Conservation (phyloP, 1,284 basidiomycete genomes). For the Phellopilus nigrolimitatus region DNA sequence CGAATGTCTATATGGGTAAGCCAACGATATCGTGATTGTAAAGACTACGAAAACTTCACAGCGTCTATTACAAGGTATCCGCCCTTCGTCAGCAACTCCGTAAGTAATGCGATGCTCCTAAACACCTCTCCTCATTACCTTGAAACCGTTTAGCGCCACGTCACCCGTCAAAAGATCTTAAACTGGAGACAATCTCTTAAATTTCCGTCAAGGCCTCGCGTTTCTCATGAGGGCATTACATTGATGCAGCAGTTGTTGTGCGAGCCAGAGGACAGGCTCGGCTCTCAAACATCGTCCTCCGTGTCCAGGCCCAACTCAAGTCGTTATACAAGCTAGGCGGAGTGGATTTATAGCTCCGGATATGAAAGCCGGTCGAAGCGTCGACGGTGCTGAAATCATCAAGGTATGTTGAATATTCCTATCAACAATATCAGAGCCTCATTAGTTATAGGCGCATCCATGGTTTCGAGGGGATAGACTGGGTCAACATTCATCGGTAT, state of each 20-base stretch:
- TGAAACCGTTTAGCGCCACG: constrained; percentile 57
- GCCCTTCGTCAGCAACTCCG: constrained; percentile 89
- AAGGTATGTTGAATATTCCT: constrained; percentile 49
- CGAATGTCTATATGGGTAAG: constrained; percentile 84
- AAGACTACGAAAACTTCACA: constrained; percentile 16
- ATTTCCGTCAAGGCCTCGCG: constrained; percentile 80
- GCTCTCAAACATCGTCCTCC: constrained; percentile 64
- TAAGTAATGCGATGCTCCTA: constrained; percentile 33
- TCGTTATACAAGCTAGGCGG: constrained; percentile 67
- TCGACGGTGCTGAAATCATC: constrained; percentile 84
- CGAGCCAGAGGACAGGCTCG: constrained; percentile 91
- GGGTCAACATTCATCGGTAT: constrained; percentile 73
- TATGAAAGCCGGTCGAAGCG: constrained; percentile 40
- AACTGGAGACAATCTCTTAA: constrained; percentile 88
- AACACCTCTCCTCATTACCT: background rate
- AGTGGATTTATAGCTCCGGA: constrained; percentile 62
- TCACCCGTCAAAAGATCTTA: constrained; percentile 87
- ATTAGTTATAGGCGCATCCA: constrained; percentile 59
- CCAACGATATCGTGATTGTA: constrained; percentile 28
- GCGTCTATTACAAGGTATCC: constrained; percentile 61
- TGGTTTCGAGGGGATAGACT: constrained; percentile 88
- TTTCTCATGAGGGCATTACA: constrained; percentile 82
- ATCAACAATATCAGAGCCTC: background rate
- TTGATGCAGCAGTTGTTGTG: constrained; percentile 87
- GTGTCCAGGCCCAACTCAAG: constrained; percentile 72